These are phyloP conservation scores for Phytophthora sojae DNA, from an alignment of 352 stramenopile genomes.

Conservation along the genomic window DNA sequence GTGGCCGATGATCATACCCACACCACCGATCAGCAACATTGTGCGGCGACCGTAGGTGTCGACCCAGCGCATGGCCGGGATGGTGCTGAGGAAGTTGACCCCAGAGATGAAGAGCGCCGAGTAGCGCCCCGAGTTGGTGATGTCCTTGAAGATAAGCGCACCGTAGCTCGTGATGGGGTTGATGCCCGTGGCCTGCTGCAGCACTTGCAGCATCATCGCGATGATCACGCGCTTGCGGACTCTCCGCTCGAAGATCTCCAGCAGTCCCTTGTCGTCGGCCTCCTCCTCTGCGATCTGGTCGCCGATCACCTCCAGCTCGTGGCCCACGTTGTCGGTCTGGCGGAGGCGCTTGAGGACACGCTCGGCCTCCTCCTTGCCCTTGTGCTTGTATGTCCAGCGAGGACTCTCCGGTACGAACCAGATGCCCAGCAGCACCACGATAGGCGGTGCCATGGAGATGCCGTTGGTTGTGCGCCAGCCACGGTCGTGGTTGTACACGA, in stretches of 20 bases:
- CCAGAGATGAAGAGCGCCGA: constrained; percentile 25
- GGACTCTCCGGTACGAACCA: constrained; percentile 58
- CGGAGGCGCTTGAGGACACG: no score
- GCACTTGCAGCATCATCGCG: constrained; percentile 43
- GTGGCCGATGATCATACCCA: no score
- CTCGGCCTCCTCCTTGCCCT: constrained; percentile 51
- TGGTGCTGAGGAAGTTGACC: constrained; percentile 37
- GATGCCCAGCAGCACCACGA: constrained; percentile 51
- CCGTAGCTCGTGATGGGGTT: constrained; percentile 45
- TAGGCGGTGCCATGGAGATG: constrained; percentile 37
- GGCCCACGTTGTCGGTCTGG: constrained; percentile 30
- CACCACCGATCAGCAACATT: constrained; percentile 48
- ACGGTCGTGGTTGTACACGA: constrained; percentile 29
- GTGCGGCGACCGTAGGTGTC: constrained; percentile 45
- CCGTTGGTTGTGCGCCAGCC: constrained; percentile 53
- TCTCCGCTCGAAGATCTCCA: constrained; percentile 36
- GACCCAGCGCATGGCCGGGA: constrained; percentile 22
- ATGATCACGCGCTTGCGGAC: constrained; percentile 41
- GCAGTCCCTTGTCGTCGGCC: constrained; percentile 20
- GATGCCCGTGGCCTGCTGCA: constrained; percentile 49
- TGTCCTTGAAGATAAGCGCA: constrained; percentile 42
- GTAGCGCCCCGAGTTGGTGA: constrained; percentile 36
- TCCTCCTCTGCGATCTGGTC: constrained; percentile 39
- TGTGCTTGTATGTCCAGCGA: constrained; percentile 58
- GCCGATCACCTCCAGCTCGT: constrained; percentile 45